phyloP scores from a whole-genome alignment of 148 eudicot genomes.

The Fagopyrum homotropicum region DNA sequence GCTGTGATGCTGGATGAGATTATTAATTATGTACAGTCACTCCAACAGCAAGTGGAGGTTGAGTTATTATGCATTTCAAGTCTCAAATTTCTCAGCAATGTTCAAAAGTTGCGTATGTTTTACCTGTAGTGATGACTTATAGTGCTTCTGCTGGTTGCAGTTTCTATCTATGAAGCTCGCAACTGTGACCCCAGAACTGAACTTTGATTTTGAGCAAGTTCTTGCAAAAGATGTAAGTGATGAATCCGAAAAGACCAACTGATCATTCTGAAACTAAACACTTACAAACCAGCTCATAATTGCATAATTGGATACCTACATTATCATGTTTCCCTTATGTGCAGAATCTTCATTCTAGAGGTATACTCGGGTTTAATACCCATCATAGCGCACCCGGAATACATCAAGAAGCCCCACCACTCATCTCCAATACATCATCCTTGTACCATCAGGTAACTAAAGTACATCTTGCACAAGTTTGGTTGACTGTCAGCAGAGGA shows the following conservation, averaged over 20 bases:
- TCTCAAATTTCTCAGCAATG: not conserved
- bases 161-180: slow-evolving; percentile 97
- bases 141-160: slow-evolving; percentile 35
- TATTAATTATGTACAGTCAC: slow-evolving; percentile 89
- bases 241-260: not conserved
- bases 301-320: not conserved
- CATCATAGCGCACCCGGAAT: slow-evolving; percentile 40
- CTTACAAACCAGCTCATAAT: not conserved
- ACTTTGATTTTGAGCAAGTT: slow-evolving; percentile 64
- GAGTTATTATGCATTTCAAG: slow-evolving; percentile 14
- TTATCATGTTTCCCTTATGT: slow-evolving; percentile 7
- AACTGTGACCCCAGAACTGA: slow-evolving; percentile 76
- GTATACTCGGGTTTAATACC: slow-evolving; percentile 47
- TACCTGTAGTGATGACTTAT: not conserved
- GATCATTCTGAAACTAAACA: not conserved
- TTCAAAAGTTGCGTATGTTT: not conserved
- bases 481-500: not conserved
- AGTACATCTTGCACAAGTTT: not conserved
- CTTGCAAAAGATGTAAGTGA: slow-evolving; percentile 80
- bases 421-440: slow-evolving; percentile 32
- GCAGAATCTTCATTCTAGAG: slow-evolving; percentile 57
- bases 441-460: slow-evolving; percentile 60
- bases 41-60: slow-evolving; percentile 97
- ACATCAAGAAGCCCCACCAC: slow-evolving; percentile 38
- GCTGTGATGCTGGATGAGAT: slow-evolving; percentile 98